A percentile compares a stretch with the other conserved stretches of the same genome.
Conservation (phyloP, 2,329 filamentous ascomycete species). For the Periconia sp. region DNA sequence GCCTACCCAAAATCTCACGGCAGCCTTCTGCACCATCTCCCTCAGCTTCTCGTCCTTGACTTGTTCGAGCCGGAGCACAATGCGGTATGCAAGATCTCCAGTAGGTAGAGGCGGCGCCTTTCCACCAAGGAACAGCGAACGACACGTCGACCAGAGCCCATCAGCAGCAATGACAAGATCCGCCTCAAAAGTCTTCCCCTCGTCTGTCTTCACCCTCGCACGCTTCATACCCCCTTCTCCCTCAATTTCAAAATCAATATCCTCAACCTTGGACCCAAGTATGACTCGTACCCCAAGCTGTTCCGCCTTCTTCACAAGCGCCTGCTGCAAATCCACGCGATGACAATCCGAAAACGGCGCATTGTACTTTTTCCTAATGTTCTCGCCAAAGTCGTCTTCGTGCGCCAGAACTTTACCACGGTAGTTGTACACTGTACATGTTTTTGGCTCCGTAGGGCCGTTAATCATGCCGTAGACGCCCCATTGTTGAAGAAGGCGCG, state of each 20-base stretch:
- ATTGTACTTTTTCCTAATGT: conserved; percentile 61
- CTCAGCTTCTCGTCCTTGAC: conserved; percentile 59
- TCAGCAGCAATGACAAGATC: conserved; percentile 70
- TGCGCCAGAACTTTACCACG: conserved; percentile 56
- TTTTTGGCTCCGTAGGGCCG: conserved; percentile 52
- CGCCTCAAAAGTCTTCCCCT: conserved; percentile 43
- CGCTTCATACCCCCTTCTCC: not conserved
- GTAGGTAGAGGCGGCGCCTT: conserved; percentile 62
- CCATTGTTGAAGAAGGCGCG: conserved; percentile 59
- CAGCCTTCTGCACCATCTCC: conserved; percentile 59
- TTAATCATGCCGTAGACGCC: conserved; percentile 54
- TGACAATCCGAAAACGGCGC: conserved; percentile 67
- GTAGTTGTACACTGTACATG: conserved; percentile 61
- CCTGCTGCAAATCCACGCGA: conserved; percentile 65
- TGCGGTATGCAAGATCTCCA: conserved; percentile 69
- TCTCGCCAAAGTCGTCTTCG: conserved; percentile 59
- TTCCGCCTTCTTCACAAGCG: conserved; percentile 58
- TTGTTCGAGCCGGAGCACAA: conserved; percentile 61
- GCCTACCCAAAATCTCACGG: conserved; percentile 68
- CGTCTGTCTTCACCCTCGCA: conserved; percentile 1
- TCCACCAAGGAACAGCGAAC: conserved; percentile 55
- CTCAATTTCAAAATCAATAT: conserved; percentile 45
- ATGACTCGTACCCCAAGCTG: conserved; percentile 60
- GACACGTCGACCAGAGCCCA: conserved; percentile 66
- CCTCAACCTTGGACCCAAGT: conserved; percentile 55